Base-by-base conservation (phyloP, 2,329 filamentous ascomycete species). In the Beauveria sp. region DNA sequence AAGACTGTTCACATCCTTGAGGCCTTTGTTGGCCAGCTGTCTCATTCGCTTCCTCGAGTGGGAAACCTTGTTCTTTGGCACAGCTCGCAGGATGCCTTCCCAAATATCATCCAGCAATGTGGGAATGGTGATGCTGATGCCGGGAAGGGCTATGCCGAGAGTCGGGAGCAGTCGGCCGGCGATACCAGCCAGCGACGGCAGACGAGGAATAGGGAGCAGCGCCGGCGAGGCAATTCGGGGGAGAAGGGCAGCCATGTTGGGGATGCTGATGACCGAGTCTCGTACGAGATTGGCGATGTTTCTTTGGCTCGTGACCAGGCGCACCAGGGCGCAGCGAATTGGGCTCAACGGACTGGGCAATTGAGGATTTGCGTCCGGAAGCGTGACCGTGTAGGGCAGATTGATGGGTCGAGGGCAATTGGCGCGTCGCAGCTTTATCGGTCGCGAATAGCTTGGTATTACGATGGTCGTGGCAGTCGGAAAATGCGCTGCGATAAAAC, bases 21-120 rank as follows among this genome's bases (percentile, higher is more conserved):
- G 76, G 50, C 88, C 93, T 79, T 99, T 99, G 71, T 95, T 95
- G 26, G 93, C 93, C 88, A 98, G 89, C 72, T 96, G 92, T 70
- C 96, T 86, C 72, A 92, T 88, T 68, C 95, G 85, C 82, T 92
- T 96, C 80, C 95, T 96, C 80, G 91, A 91, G 75, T 99, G 91
- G 48, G 93, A 97, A 40, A 92, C 96, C 84, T 98, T 99, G 80
- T 96, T 98, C 83, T 99, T 99, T 5, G 95, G 95, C 18, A 98
- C 95, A 1, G 95, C 95, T 67, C 88, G 88, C 67, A 99, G 81
- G 51, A 99, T 84, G 6, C 90, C 92, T 68, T 97, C 93, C 93
- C 93, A 98, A 69, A 99, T 87, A 65, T 89, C 90, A 61, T 85
- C 87, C 24, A 96, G 77, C n/a, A 92, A 72, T 55, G 79, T 84